Evolutionary conservation across 208 protist genomes (phyloP), one percentile per base, ranked within the genome.

Genomic region (Crithidia expoeki): DNA sequence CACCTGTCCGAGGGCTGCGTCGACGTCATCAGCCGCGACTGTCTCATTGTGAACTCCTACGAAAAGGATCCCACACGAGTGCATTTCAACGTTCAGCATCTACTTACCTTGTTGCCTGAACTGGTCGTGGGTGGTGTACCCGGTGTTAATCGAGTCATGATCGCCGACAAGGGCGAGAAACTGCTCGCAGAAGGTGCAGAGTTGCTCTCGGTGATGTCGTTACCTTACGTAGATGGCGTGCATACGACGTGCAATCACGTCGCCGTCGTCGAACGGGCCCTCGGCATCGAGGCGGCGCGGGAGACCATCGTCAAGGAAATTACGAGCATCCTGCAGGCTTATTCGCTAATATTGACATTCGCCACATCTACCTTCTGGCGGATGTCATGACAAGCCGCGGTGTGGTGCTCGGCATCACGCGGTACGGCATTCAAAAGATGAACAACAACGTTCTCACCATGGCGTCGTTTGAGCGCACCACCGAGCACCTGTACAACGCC

Each of bases 381-480:
- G 99, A 99, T 75, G 83, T 99, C 6, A 99, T 99, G 99, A 99
- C 98, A 2, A 98, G 87, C 72, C 98, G 93, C 32, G 98, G 98
- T 14, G 86, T 98, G 33, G 90, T 99, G 47, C 85, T 99, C 0
- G 99, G 99, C 63, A 99, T 99, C 72, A 99, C 98, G 16, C 92
- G 99, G 17, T 98, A 98, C 80, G 99, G 99, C 77, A 98, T 99
- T 51, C 81, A 94, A 46, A 99, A 99, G 86, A 99, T 99, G 96
- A 99, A 98, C 75, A 97, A 99, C 64, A 97, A 90, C 59, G 97
- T 99, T 10, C 79, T 99, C 11, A 99, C 98, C 77, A 94, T 99
- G 73, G 99, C 99, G 19, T 99, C 98, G 30, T 99, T 99, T 76
- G 99, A 99, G 89, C 92, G 96, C 66, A 99, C 99, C 4, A 99